A percentile compares a stretch with the other conserved stretches of the same genome.
These are phyloP conservation scores for Fonsecaea multimorphosa DNA, from an alignment of 2,329 filamentous ascomycete genomes.

Conservation along the genomic window DNA sequence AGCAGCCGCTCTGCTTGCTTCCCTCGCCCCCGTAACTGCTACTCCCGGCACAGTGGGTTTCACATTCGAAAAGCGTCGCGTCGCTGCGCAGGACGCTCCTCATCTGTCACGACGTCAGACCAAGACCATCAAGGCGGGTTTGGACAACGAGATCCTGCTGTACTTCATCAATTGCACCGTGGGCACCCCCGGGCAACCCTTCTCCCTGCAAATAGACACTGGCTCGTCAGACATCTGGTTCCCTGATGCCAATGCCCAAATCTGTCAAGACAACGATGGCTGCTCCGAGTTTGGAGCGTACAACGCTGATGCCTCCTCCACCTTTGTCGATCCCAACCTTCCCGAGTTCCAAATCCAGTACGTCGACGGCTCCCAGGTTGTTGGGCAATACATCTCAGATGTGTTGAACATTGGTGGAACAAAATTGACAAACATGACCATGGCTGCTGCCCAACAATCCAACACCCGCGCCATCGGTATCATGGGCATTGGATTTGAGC, in stretches of 20 bases:
- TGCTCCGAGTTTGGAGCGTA: slow-evolving; percentile 37
- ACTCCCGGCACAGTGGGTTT: slow-evolving; percentile 33
- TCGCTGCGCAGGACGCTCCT: slow-evolving; percentile 25
- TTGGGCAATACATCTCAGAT: slow-evolving; percentile 49
- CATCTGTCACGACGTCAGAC: slow-evolving; percentile 31
- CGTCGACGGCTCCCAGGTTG: slow-evolving; percentile 46
- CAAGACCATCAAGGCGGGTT: slow-evolving; percentile 29
- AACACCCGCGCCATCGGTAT: slow-evolving; percentile 42
- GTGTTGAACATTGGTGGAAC: slow-evolving; percentile 44
- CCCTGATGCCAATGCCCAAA: slow-evolving; percentile 36
- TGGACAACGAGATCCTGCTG: slow-evolving; percentile 46
- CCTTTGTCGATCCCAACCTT: slow-evolving; percentile 28
- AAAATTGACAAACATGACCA: slow-evolving; percentile 47
- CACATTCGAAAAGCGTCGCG: slow-evolving; percentile 34
- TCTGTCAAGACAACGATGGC: slow-evolving; percentile 32
- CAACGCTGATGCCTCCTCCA: slow-evolving; percentile 38
- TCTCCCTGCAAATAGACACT: slow-evolving; percentile 69
- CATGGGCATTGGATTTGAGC: slow-evolving; percentile 50
- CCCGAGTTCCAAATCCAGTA: slow-evolving; percentile 48
- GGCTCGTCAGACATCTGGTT: slow-evolving; percentile 74
- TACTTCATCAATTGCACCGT: slow-evolving; percentile 69
- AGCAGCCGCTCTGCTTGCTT: slow-evolving; percentile 30
- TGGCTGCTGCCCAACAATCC: slow-evolving; percentile 43
- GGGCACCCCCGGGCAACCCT: slow-evolving; percentile 65
- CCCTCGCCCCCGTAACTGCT: slow-evolving; percentile 25